phyloP scores from a whole-genome alignment of 1,284 basidiomycete genomes.

The Macrocybe sp. region DNA sequence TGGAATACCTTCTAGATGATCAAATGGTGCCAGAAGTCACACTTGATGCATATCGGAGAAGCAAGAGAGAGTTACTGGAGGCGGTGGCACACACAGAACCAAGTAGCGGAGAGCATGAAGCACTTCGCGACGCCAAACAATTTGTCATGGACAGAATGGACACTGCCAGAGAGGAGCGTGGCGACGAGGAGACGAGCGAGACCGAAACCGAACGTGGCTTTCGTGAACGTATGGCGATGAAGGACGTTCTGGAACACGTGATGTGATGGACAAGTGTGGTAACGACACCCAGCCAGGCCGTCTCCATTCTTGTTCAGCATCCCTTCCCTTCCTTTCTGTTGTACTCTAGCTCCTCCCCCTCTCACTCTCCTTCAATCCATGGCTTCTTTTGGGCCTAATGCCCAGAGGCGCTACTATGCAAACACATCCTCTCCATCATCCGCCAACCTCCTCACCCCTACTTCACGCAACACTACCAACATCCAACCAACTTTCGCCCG shows the following conservation, averaged over 20 bases:
- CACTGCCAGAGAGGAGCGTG: slow-evolving; percentile 43
- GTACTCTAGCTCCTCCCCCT: neutral
- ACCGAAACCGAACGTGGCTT: too few species aligned
- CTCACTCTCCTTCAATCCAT: slow-evolving; percentile 12
- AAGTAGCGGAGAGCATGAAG: slow-evolving; percentile 13
- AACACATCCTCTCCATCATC: slow-evolving; percentile 43
- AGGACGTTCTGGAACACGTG: too few species aligned
- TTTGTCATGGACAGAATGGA: slow-evolving; percentile 48
- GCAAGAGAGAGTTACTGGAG: slow-evolving; percentile 37
- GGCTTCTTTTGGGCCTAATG: slow-evolving; percentile 22
- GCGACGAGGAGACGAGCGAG: slow-evolving; percentile 21
- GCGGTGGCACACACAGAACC: slow-evolving; percentile 16
- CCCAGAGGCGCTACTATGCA: slow-evolving; percentile 26
- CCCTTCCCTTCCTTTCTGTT: neutral
- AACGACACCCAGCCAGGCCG: neutral
- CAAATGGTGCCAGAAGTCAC: slow-evolving; percentile 14
- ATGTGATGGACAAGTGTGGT: neutral
- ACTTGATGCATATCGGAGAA: slow-evolving; percentile 33
- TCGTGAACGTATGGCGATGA: too few species aligned
- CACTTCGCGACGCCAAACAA: slow-evolving; percentile 38
- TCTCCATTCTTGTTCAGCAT: too few species aligned
- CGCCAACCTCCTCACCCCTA: slow-evolving; percentile 44
- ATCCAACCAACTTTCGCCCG: slow-evolving; percentile 38
- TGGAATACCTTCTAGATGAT: neutral
- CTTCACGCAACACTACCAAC: slow-evolving; percentile 21